A percentile compares a stretch with the other conserved stretches of the same genome.
Evolutionary conservation across 2,329 filamentous ascomycete genomes (phyloP).

Genomic region (Trichoderma brevicompactum): DNA sequence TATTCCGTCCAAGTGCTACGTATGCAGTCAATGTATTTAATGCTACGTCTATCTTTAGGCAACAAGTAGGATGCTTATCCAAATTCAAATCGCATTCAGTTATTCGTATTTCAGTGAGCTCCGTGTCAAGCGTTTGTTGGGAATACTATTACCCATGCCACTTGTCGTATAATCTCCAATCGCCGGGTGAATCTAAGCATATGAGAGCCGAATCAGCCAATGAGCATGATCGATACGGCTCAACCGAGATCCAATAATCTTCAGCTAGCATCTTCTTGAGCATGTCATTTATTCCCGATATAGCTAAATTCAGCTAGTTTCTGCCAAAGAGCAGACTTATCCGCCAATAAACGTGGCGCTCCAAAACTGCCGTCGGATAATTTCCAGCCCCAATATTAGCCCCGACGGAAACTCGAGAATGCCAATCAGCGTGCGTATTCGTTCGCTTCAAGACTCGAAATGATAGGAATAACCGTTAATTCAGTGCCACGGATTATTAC

Average conservation of each 20-base stretch:
- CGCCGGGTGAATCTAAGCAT: too few relatives aligned
- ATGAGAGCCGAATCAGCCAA: background rate
- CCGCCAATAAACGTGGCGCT: background rate
- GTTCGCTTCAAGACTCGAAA: background rate
- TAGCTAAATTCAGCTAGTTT: background rate
- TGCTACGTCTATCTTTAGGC: too few relatives aligned
- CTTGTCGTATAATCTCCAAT: too few relatives aligned
- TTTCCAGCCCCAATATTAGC: background rate
- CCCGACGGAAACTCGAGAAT: conserved; percentile 19
- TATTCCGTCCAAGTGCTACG: too few relatives aligned
- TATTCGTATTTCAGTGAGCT: too few relatives aligned
- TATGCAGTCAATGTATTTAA: too few relatives aligned
- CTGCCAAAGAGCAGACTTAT: background rate
- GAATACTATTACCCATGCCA: too few relatives aligned
- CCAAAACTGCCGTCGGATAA: conserved; percentile 19
- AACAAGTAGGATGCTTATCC: too few relatives aligned
- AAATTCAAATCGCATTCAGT: too few relatives aligned
- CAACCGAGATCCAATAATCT: background rate
- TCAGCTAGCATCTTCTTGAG: background rate
- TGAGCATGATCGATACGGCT: background rate
- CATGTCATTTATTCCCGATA: background rate
- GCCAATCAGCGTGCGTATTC: background rate
- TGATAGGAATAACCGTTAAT: conserved; percentile 3
- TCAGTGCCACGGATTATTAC: conserved; percentile 4
- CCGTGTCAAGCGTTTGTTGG: too few relatives aligned